Evolutionary conservation across 2,329 filamentous ascomycete species (phyloP), one percentile per base, ranked within the genome.

Genomic region (Gaeumannomyces sp.): DNA sequence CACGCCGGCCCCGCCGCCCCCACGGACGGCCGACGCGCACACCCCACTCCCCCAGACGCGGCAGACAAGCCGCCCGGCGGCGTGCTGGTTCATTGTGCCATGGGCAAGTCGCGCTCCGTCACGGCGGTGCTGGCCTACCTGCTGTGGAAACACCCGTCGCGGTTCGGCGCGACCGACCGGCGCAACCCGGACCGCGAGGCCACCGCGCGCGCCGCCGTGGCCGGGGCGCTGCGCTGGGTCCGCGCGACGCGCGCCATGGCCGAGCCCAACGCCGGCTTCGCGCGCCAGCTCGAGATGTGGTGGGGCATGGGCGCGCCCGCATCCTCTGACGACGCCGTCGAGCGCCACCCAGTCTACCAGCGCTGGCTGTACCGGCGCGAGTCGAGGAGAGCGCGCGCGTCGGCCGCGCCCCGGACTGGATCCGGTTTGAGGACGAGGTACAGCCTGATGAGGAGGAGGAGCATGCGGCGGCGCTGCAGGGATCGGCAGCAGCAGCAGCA

Each of bases 51-150:
- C 14, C 33, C 31, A 59, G 64, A n/a, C 58, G 29, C 65, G 6
- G 66, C 65, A 2, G 65, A 68, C 27, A 28, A 27, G 28, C 11
- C 57, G 4, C 13, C 16, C 59, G 19, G 78, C 33, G 82, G 77
- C 19, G 83, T 87, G 33, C 83, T 82, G 65, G 84, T 87, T 13
- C 81, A 84, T 78, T 97, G 95, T 82, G 94, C 93, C 28, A 97
- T 97, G 88, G 95, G 95, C 64, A 96, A 96, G 78, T 97, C 93
- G 45, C 91, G 95, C 66, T 98, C 94, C 61, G 91, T 94, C 69
- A 89, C 92, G 38, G 86, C 91, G 69, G 84, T 92, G 64, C 84
- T 96, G 65, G 94, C 95, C 67, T 98, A 93, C 76, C 81, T 98
- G 62, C 89, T 98, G 68, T 88, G 85, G 76, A 85, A 84, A 70